A percentile compares a stretch with the other conserved stretches of the same genome.
phyloP scores from a whole-genome alignment of 2,329 filamentous ascomycete genomes.

The Talaromyces sp. region DNA sequence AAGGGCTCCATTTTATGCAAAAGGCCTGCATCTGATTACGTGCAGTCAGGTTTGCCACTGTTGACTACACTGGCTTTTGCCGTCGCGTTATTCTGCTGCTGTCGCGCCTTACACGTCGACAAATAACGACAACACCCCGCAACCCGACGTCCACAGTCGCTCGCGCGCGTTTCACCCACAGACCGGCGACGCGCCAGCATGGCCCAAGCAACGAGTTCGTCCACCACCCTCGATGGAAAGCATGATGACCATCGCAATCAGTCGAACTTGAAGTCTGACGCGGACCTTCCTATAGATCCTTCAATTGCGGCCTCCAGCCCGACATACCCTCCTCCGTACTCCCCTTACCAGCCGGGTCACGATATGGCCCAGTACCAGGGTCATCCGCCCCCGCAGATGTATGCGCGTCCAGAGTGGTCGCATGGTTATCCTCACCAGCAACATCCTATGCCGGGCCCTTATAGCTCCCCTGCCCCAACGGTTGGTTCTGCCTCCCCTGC shows the following conservation, averaged over 20 bases:
- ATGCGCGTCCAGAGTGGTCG: conserved; percentile 42
- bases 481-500: conserved; percentile 56
- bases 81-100: conserved; percentile 64
- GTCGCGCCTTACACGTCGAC: conserved; percentile 34
- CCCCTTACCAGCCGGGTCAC: conserved; percentile 77
- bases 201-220: conserved; percentile 99
- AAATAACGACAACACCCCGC: conserved; percentile 62
- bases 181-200: conserved; percentile 77
- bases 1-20: conserved; percentile 44
- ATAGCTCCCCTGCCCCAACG: conserved; percentile 48
- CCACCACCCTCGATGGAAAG: conserved; percentile 74
- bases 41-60: conserved; percentile 77
- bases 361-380: conserved; percentile 71
- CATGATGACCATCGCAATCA: conserved; percentile 68
- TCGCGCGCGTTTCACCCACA: conserved; percentile 63
- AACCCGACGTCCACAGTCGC: conserved; percentile 86
- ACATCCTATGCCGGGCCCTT: conserved; percentile 44
- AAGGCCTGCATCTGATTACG: conserved; percentile 66
- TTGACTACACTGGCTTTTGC: conserved; percentile 46
- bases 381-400: conserved; percentile 44
- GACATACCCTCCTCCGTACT: conserved; percentile 81
- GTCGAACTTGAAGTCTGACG: conserved; percentile 76
- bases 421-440: conserved; percentile 42
- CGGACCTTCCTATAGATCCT: conserved; percentile 97
- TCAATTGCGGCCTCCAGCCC: conserved; percentile 92